Evolutionary conservation across 805 yeast genomes (phyloP).

Genomic region (Candida silvicultrix): DNA sequence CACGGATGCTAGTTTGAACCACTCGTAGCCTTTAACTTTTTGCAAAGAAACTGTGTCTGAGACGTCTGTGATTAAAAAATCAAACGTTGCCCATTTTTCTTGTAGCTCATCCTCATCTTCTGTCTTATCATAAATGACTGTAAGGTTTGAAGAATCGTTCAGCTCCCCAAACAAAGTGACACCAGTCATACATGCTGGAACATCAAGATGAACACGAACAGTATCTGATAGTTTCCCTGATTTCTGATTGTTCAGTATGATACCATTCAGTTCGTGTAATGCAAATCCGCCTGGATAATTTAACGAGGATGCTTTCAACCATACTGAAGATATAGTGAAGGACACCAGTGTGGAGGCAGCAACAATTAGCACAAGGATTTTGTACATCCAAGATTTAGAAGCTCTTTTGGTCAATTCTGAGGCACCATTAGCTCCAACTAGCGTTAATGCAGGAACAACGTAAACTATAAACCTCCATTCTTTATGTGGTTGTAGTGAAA

Average conservation of each 20-base stretch:
- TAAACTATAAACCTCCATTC: constrained; percentile 91
- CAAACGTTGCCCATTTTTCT: constrained; percentile 40
- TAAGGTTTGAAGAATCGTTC: constrained; percentile 19
- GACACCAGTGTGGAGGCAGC: constrained; percentile 28
- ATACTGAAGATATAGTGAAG: constrained; percentile 36
- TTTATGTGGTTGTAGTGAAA: constrained; percentile 86
- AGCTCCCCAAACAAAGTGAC: constrained; percentile 69
- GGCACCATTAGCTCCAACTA: constrained; percentile 60
- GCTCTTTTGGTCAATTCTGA: constrained; percentile 23
- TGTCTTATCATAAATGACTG: constrained; percentile 64
- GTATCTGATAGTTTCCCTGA: constrained; percentile 6
- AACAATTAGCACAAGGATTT: constrained; percentile 5
- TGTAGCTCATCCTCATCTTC: constrained; percentile 41
- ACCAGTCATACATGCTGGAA: constrained; percentile 84
- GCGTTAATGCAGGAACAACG: constrained; percentile 59
- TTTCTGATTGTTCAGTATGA: constrained; percentile 19
- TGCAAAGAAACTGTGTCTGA: constrained; percentile 14
- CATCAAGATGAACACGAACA: constrained; percentile 63
- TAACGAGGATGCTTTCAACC: constrained; percentile 56
- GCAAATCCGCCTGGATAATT: constrained; percentile 94
- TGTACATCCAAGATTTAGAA: constrained; percentile 10
- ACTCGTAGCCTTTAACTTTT: constrained; percentile 25
- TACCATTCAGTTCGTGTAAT: constrained; percentile 42
- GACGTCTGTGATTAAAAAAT: constrained; percentile 41
- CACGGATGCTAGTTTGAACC: constrained; percentile 37